Evolutionary conservation across 2,329 filamentous ascomycete species (phyloP).

Genomic region (Neofusicoccum sp.): DNA sequence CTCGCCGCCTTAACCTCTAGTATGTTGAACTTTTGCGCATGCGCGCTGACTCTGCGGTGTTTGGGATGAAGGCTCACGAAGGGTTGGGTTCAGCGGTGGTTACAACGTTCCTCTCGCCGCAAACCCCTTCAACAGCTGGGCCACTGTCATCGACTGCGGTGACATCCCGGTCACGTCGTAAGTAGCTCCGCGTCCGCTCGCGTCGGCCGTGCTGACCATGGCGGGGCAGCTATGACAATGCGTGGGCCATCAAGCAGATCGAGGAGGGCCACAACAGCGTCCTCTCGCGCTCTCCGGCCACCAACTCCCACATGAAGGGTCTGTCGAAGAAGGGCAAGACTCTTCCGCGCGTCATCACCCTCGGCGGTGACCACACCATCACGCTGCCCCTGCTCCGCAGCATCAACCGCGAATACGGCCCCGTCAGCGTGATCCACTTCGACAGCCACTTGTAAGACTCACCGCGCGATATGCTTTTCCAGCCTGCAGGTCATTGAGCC

Average conservation of each 20-base stretch:
- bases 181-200: conserved; percentile 31
- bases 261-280: conserved; percentile 80
- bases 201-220: background rate
- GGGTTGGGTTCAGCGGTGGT: conserved; percentile 65
- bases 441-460: conserved; percentile 56
- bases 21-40: conserved; percentile 47
- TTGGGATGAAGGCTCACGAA: conserved; percentile 47
- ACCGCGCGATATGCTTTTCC: background rate
- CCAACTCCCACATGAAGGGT: conserved; percentile 64
- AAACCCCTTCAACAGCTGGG: conserved; percentile 80
- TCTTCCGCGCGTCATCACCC: conserved; percentile 75
- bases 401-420: conserved; percentile 65
- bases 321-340: conserved; percentile 72
- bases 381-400: conserved; percentile 55
- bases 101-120: conserved; percentile 80
- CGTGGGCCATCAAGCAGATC: conserved; percentile 77
- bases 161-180: conserved; percentile 83
- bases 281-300: conserved; percentile 67
- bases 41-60: conserved; percentile 1
- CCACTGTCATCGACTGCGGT: conserved; percentile 77
- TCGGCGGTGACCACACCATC: conserved; percentile 65
- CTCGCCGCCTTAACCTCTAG: conserved; percentile 82
- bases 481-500: background rate
- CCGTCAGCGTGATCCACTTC: conserved; percentile 64
- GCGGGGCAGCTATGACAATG: conserved; percentile 69